Base-by-base conservation (phyloP, 2,329 filamentous ascomycete species). In the Diaporthe longicolla region DNA sequence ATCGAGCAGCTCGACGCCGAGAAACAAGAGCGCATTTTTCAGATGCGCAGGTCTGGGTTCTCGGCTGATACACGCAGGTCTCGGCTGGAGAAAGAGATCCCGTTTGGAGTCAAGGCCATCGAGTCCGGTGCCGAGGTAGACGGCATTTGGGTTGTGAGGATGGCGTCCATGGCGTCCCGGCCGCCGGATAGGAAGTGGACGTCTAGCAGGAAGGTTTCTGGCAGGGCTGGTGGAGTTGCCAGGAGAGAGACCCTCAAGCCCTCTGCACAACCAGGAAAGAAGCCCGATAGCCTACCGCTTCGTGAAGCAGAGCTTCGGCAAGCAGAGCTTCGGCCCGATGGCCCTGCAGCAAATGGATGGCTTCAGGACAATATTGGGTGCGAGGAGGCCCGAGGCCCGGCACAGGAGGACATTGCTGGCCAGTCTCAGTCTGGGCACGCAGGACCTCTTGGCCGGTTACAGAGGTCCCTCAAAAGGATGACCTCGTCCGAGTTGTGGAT, bases 41-140 rank as follows among this genome's bases (percentile, higher is more conserved):
- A 90, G 78, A 85, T 91, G 85, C 88, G 83, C 76, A 89, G 83
- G 81, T 91, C 85, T 76, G 90, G 86, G 79, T 86, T 90, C 63
- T 75, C 80, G 9, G 80, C 79, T 37, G 84, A 82, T 76, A 52
- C n/a, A 52, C 82, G 83, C 63, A 79, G 81, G 37, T 48, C 43
- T 17, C 32, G 48, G 9, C 24, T 65, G 24, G 74, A 78, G 24
- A 86, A 90, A 68, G 92, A 94, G 13, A 90, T 97, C 48, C 95
- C 95, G 0, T 98, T 98, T 79, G 95, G 96, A 26, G 90, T 97
- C 70, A 91, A 93, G 78, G 95, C 95, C 9, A 90, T 98, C 61
- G 93, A 98, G 81, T 93, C 90, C 77, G 95, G 95, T 8, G 87
- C 97, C 57, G 90, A 96, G 80, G 90, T 97, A 10, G 94, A 97